These are phyloP conservation scores for Leccinum pellstonianum DNA, from an alignment of 768 basidiomycete species.

Conservation along the genomic window DNA sequence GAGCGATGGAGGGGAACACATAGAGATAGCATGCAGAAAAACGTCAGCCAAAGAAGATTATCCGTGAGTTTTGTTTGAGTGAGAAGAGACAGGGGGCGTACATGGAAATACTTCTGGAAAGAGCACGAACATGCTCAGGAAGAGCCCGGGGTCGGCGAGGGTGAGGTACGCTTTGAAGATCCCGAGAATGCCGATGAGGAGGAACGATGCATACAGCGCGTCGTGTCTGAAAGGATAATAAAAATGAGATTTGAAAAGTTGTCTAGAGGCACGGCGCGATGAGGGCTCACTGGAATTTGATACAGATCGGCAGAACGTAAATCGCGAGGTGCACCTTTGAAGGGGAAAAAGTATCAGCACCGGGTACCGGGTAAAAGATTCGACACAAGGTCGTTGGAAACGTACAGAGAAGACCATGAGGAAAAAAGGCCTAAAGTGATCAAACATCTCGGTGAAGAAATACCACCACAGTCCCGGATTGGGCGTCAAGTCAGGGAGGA, in stretches of 20 bases:
- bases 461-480: conserved; percentile 98
- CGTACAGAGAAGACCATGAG: conserved; percentile 89
- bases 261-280: not conserved
- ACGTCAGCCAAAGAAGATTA: not conserved
- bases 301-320: conserved; percentile 79
- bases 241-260: not conserved
- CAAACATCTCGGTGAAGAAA: conserved; percentile 99
- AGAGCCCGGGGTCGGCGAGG: conserved; percentile 85
- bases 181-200: conserved; percentile 73
- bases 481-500: conserved; percentile 86
- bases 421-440: conserved; percentile 95
- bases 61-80: not conserved
- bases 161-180: conserved; percentile 93
- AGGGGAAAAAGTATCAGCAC: not conserved
- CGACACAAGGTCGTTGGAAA: not conserved
- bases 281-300: conserved; percentile 77
- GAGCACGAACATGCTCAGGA: conserved; percentile 73
- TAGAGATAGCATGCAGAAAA: not conserved
- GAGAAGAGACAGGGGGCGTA: conserved; percentile 39
- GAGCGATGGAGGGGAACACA: not conserved
- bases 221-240: conserved; percentile 58
- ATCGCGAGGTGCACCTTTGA: conserved; percentile 74
- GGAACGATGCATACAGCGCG: conserved; percentile 73
- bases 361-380: not conserved
- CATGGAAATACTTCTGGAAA: conserved; percentile 86